Percentiles rank a stretch among this genome's conserved stretches.
Conservation (phyloP, 768 basidiomycete genomes). For the Podaxis sp. region DNA sequence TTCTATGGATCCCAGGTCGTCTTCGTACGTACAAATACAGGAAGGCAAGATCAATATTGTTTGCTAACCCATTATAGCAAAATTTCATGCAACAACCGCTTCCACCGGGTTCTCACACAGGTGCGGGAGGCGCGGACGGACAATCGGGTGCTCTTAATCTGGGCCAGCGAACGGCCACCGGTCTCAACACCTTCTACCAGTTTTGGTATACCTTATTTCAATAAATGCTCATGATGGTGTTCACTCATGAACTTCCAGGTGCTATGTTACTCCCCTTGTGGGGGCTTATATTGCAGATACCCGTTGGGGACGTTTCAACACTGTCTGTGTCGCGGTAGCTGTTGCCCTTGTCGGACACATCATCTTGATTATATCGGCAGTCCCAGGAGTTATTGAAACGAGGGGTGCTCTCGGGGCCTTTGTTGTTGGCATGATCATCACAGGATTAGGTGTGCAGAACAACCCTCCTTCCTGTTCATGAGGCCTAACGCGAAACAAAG, state of each 20-base stretch:
- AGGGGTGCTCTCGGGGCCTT: conserved; percentile 53
- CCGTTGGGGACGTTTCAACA: conserved; percentile 67
- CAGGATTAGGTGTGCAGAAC: conserved; percentile 40
- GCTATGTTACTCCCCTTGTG: conserved; percentile 57
- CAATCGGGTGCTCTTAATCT: conserved; percentile 68
- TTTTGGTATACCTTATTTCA: conserved; percentile 48
- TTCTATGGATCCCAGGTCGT: conserved; percentile 50
- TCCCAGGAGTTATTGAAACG: conserved; percentile 65
- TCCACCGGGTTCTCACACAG: conserved; percentile 64
- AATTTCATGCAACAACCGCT: conserved; percentile 78
- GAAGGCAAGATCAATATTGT: background rate
- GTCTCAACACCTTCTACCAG: conserved; percentile 67
- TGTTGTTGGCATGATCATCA: conserved; percentile 60
- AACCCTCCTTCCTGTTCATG: background rate
- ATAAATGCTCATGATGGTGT: background rate
- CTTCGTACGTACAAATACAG: conserved; percentile 34
- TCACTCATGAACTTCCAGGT: conserved; percentile 33
- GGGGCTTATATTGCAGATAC: conserved; percentile 72
- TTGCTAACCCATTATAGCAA: conserved; percentile 36
- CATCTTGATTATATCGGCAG: conserved; percentile 60
- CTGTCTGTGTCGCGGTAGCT: conserved; percentile 55
- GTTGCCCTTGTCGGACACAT: conserved; percentile 63
- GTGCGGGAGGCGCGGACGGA: conserved; percentile 51
- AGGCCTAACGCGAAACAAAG: conserved; percentile 23
- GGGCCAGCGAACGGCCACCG: conserved; percentile 72